Conservation (phyloP, 805 yeast genomes). For the Teunomyces panamensis region DNA sequence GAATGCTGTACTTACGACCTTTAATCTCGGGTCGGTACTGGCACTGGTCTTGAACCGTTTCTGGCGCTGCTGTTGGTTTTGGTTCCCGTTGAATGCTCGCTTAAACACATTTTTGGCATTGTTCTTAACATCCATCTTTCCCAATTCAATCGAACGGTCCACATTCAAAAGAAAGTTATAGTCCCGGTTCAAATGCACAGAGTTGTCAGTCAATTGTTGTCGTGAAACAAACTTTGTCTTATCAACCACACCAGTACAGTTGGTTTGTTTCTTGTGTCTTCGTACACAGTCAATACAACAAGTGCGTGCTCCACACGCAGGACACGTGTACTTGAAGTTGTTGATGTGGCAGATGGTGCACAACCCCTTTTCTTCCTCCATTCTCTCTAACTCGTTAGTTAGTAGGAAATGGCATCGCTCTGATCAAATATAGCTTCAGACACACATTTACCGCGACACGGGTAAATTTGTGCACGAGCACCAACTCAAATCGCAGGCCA, state of each 20-base stretch:
- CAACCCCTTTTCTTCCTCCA: slow-evolving; percentile 8
- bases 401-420: background rate
- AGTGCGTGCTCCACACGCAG: slow-evolving; percentile 64
- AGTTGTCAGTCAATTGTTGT: slow-evolving; percentile 37
- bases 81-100: slow-evolving; percentile 15
- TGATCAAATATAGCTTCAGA: background rate
- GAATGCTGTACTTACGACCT: slow-evolving; percentile 18
- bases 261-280: slow-evolving; percentile 58
- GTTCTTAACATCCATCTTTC: slow-evolving; percentile 48
- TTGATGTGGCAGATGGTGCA: slow-evolving; percentile 38
- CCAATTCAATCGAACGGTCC: slow-evolving; percentile 58
- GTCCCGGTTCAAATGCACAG: slow-evolving; percentile 68
- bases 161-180: slow-evolving; percentile 67
- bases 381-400: background rate
- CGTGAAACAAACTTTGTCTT: slow-evolving; percentile 55
- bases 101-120: slow-evolving; percentile 43
- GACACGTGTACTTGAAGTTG: slow-evolving; percentile 69
- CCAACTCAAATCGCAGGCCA: background rate
- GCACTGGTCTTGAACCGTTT: slow-evolving; percentile 18
- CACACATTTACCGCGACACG: background rate
- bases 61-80: slow-evolving; percentile 15
- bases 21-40: slow-evolving; percentile 17
- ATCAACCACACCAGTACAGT: slow-evolving; percentile 68
- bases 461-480: slow-evolving; percentile 3
- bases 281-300: slow-evolving; percentile 74